Conservation (phyloP, 345 rosid species). For the Citrus cavaleriei region DNA sequence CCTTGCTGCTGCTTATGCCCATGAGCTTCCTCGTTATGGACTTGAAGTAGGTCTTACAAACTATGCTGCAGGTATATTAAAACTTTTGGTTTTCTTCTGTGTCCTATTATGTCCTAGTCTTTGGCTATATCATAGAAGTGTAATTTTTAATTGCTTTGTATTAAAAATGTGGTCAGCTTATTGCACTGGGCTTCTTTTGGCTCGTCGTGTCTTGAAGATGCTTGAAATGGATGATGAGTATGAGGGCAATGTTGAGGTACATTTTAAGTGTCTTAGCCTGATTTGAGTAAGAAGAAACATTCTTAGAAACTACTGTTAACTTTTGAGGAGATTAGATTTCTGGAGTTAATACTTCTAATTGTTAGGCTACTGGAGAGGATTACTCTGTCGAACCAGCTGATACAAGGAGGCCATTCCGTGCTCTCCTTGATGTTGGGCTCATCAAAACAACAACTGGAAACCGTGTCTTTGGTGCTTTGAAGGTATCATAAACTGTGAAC, state of each 20-base stretch:
- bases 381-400: slow-evolving; percentile 76
- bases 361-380: slow-evolving; percentile 83
- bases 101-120: background rate
- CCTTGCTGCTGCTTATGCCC: slow-evolving; percentile 65
- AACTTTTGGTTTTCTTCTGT: background rate
- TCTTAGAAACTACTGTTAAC: no score
- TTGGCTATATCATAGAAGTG: background rate
- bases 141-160: background rate
- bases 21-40: slow-evolving; percentile 60
- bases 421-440: slow-evolving; percentile 83
- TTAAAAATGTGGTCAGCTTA: slow-evolving; percentile 39
- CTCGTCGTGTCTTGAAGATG: slow-evolving; percentile 63
- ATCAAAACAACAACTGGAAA: slow-evolving; percentile 72
- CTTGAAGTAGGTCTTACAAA: slow-evolving; percentile 66
- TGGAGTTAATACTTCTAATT: background rate
- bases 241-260: slow-evolving; percentile 70
- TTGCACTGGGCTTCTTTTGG: slow-evolving; percentile 79
- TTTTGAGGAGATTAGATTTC: background rate
- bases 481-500: slow-evolving; percentile 32
- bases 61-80: slow-evolving; percentile 59
- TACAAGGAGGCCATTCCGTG: slow-evolving; percentile 74
- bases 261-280: background rate
- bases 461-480: slow-evolving; percentile 69
- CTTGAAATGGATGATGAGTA: slow-evolving; percentile 72
- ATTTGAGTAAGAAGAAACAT: background rate